phyloP scores from a whole-genome alignment of 2,329 filamentous ascomycete species.

The Verticillium nonalfalfae region DNA sequence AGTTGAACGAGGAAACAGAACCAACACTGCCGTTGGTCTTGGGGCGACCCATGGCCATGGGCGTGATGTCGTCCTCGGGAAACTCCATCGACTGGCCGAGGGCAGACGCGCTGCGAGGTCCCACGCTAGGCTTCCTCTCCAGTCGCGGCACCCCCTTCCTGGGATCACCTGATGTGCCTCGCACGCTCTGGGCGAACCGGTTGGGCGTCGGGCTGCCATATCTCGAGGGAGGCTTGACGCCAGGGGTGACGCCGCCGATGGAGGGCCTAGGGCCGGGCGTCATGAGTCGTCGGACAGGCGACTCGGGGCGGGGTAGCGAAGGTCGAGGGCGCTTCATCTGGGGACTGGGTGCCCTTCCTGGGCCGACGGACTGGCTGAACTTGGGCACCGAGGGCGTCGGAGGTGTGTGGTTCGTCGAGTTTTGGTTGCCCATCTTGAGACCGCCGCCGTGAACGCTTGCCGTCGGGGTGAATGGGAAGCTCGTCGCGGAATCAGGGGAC shows the following conservation, averaged over 20 bases:
- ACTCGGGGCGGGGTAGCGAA: constrained; percentile 83
- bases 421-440: constrained; percentile 48
- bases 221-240: constrained; percentile 42
- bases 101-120: constrained; percentile 53
- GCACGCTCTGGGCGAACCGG: constrained; percentile 58
- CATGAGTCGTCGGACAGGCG: constrained; percentile 66
- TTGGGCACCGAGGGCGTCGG: constrained; percentile 63
- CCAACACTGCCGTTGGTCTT: constrained; percentile 48
- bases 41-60: constrained; percentile 43
- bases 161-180: constrained; percentile 55
- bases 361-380: constrained; percentile 84
- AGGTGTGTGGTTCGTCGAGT: constrained; percentile 55
- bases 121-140: constrained; percentile 44
- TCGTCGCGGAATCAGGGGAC: constrained; percentile 39
- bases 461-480: constrained; percentile 61
- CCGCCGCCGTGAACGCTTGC: constrained; percentile 49
- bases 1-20: constrained; percentile 47
- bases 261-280: constrained; percentile 53
- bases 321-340: constrained; percentile 64
- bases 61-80: constrained; percentile 46
- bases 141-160: constrained; percentile 45
- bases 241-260: constrained; percentile 41
- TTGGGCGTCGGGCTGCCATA: constrained; percentile 57
- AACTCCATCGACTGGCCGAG: constrained; percentile 41
- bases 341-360: constrained; percentile 65